phyloP scores from a whole-genome alignment of 495 filamentous ascomycete genomes.

The Aspergillus heteromorphus region DNA sequence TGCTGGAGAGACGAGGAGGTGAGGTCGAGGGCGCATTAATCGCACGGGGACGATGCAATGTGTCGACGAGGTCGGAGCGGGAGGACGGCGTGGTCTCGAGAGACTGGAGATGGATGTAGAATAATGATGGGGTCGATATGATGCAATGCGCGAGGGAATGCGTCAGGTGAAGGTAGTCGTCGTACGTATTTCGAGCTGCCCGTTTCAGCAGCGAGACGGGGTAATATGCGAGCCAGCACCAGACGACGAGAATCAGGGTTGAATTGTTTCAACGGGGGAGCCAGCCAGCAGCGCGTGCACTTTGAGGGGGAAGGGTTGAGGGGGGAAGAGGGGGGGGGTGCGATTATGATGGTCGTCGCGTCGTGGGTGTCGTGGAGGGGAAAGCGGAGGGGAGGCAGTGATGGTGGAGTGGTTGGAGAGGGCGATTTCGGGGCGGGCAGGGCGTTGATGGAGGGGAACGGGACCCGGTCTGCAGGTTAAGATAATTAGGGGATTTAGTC shows the following conservation, averaged over 20 bases:
- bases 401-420: background rate
- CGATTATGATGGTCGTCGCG: conserved; percentile 6
- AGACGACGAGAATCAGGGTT: conserved; percentile 3
- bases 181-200: conserved; percentile 12
- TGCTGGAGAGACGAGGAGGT: conserved; percentile 26
- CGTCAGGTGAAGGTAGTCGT: conserved; percentile 26
- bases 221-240: conserved; percentile 5
- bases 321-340: too few species aligned
- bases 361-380: conserved; percentile 10
- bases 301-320: too few species aligned
- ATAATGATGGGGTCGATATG: background rate
- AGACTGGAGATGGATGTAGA: background rate
- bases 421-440: background rate
- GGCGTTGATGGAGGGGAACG: background rate
- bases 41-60: too few species aligned
- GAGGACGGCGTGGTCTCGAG: background rate
- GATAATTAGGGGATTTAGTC: conserved; percentile 14
- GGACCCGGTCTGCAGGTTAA: conserved; percentile 6
- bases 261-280: conserved; percentile 16
- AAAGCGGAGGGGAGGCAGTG: background rate
- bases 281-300: conserved; percentile 3
- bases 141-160: conserved; percentile 22
- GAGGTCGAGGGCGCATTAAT: conserved; percentile 34
- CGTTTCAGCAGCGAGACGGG: conserved; percentile 15
- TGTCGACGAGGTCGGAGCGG: conserved; percentile 19